A percentile compares a stretch with the other conserved stretches of the same genome.
These are phyloP conservation scores for Coemansia sp. DNA, from an alignment of 192 early-diverging fungal genomes.

Conservation along the genomic window DNA sequence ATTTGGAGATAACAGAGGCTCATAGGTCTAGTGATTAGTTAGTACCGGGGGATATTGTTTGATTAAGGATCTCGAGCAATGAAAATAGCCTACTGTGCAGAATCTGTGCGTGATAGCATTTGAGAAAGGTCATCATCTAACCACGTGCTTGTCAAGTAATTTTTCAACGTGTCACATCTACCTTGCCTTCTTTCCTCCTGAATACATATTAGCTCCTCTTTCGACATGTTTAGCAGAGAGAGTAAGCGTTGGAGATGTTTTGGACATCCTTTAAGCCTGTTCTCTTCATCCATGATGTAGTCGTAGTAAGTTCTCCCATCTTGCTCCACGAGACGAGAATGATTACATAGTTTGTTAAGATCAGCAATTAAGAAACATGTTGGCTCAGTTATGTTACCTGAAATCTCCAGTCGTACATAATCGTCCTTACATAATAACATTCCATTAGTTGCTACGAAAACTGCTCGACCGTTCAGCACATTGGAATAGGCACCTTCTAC, in stretches of 20 bases:
- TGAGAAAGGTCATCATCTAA: no score
- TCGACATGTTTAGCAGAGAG: neutral
- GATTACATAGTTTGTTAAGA: neutral
- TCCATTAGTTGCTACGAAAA: neutral
- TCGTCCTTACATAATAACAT: neutral
- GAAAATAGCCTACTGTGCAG: no score
- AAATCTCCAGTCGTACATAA: neutral
- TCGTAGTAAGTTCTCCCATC: neutral
- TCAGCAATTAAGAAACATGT: no score
- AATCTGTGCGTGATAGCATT: no score
- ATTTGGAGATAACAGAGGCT: no score
- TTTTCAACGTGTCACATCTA: neutral
- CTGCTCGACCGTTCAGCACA: neutral
- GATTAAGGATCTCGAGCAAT: no score
- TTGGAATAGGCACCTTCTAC: no score
- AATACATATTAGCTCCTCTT: neutral
- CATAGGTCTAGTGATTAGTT: no score
- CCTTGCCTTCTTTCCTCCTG: neutral
- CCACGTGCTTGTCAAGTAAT: no score
- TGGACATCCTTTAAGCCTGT: neutral
- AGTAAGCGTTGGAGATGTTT: neutral
- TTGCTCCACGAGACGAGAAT: neutral
- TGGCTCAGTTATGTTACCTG: neutral
- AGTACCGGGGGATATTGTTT: no score
- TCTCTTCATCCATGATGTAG: neutral